Base-by-base conservation (phyloP, 805 yeast genomes). In the Debaryomyces tyrocola region DNA sequence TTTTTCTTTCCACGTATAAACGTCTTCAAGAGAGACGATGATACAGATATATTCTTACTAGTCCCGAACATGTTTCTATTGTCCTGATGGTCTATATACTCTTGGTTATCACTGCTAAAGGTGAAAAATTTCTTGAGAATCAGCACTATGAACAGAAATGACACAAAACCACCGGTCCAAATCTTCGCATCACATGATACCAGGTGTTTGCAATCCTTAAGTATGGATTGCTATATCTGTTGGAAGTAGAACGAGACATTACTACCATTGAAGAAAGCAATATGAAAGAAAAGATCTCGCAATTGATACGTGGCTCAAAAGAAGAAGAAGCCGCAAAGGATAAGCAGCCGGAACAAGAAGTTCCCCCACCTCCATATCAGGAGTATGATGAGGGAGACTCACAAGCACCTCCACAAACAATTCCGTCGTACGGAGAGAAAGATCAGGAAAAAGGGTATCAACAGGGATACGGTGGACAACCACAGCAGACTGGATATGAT, bases 1-100 rank as follows among this genome's bases (percentile, higher is more conserved):
- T 64, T 61, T 46, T 58, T 60, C 52, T 67, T 67, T 4, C 63
- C 63, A 45, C 72, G 69, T 20, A 60, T 57, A 44, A 66, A 66
- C 40, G 49, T 51, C 39, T 46, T 46, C 8, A 46, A 33, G 42
- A 46, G 6, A n/a, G 42, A n/a, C 15, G 21, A 36, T 20, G 38
- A 18, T 20, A 34, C 10, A 15, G 40, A 11, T 8, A 37, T 31
- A 21, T n/a, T n/a, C 31, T 41, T 31, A 11, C 33, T 29, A 21
- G 36, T 24, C 29, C 28, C 20, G 17, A 40, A 44, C 43, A 40
- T 37, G 14, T 43, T 10, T n/a, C 12, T 14, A 17, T 10, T 43
- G 8, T 28, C 1, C 14, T 28, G 10, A 14, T 27, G 33, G 7
- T 10, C 42, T 11, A 18, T 14, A 14, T 15, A 17, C 34, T 31